These are phyloP conservation scores for Pseudonitzschia delicatissima DNA, from an alignment of 108 stramenopile species.

Conservation along the genomic window DNA sequence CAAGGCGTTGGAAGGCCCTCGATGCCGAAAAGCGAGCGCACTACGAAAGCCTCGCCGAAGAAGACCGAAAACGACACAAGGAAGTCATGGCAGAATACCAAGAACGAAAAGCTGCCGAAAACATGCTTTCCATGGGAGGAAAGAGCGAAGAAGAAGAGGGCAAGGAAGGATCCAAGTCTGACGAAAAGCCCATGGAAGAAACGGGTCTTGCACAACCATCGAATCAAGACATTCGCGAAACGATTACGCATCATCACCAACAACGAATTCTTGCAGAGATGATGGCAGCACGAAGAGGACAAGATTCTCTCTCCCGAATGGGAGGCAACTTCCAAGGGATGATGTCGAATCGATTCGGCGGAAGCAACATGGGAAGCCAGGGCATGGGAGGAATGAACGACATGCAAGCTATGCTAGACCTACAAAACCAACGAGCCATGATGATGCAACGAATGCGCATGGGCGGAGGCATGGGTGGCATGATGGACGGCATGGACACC, in stretches of 20 bases:
- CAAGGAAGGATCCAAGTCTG: neutral
- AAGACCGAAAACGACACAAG: constrained; percentile 52
- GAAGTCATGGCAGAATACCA: constrained; percentile 47
- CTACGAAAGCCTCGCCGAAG: constrained; percentile 46
- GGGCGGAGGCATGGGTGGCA: constrained; percentile 10
- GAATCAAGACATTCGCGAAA: constrained; percentile 25
- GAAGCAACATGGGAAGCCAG: constrained; percentile 7
- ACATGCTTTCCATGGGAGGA: constrained; percentile 34
- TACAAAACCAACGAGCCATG: constrained; percentile 16
- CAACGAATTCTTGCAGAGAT: constrained; percentile 35
- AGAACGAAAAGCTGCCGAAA: constrained; percentile 33
- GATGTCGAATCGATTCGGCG: constrained; percentile 3
- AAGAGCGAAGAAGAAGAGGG: constrained; percentile 11
- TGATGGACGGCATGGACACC: neutral
- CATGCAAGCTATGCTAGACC: constrained; percentile 4
- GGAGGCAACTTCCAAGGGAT: constrained; percentile 15
- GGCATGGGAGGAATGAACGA: constrained; percentile 23
- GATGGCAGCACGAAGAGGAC: constrained; percentile 21
- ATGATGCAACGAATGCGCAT: constrained; percentile 13
- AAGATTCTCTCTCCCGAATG: constrained; percentile 1
- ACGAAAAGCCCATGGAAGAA: neutral
- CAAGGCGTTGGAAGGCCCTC: constrained; percentile 48
- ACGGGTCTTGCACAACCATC: neutral
- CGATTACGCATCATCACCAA: constrained; percentile 30
- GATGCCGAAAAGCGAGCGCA: constrained; percentile 33